Evolutionary conservation across 345 rosid species (phyloP), one percentile per base, ranked within the genome.

Genomic region (Kandelia obovata): DNA sequence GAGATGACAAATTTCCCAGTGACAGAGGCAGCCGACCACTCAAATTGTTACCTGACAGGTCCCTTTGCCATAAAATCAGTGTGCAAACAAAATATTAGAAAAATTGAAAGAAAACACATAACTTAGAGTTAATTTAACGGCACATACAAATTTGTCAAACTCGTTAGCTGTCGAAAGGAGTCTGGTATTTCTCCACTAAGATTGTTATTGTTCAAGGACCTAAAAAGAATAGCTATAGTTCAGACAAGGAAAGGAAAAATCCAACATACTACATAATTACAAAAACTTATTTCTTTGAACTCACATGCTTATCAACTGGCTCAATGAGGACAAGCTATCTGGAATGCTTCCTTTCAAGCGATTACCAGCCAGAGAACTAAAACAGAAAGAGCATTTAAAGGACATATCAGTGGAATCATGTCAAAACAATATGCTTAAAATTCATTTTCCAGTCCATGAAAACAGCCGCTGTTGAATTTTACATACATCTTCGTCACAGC

Each of bases 1-100:
- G 89, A 68, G 94, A 73, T 27, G 84, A 79, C 73, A 95, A 74
- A 73, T 71, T 84, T 58, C 84, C 85, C 74, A 86, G 71, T n/a
- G 99, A 95, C 25, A 88, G 83, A 79, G 98, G 98, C 72, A 95
- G 77, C 69, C 65, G 83, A 56, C 87, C 96, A 26, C 73, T 83
- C 76, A 95, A 81, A 71, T 84, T 86, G 78, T 95, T 90, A 70
- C 78, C 80, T 1, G 99, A 88, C 65, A 95, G 66, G 71, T 95
- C 96, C 81, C 97, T 92, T 82, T 78, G 83, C 61, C 57, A 65
- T 46, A 69, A 58, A 58, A 57, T 49, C 58, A 17, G 7, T 67
- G 66, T 35, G 64, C 71, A 75, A 82, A 49, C 43, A 61, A 77
- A 72, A 16, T 59, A 35, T 57, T 58, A 34, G 17, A 72, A 25